These are phyloP conservation scores for Penicillium pulvis DNA, from an alignment of 495 filamentous ascomycete genomes.

Conservation along the genomic window DNA sequence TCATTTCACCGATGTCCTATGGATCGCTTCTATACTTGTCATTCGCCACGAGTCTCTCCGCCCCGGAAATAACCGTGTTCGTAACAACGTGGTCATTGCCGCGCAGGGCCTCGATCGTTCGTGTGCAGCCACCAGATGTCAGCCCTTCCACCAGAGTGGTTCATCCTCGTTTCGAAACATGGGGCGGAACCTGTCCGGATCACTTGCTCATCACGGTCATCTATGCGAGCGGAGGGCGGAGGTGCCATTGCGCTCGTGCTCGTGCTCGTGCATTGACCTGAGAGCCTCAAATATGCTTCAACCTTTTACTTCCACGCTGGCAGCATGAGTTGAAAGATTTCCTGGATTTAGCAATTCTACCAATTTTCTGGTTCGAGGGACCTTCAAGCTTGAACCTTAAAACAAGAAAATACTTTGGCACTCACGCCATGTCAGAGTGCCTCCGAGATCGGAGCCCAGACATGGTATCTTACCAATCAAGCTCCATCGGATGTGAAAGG, in stretches of 20 bases:
- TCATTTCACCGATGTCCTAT: slow-evolving; percentile 15
- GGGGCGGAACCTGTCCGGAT: slow-evolving; percentile 11
- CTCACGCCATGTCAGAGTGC: slow-evolving; percentile 2
- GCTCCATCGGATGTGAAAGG: slow-evolving; percentile 2
- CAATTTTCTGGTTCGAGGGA: not conserved
- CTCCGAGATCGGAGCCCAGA: slow-evolving; percentile 26
- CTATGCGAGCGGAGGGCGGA: slow-evolving; percentile 9
- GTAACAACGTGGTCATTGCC: slow-evolving; percentile 12
- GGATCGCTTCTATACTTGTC: slow-evolving; percentile 4
- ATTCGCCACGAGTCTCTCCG: not conserved
- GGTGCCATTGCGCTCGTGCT: slow-evolving; percentile 4
- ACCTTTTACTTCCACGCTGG: not conserved
- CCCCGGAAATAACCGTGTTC: slow-evolving; percentile 22
- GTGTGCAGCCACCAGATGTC: slow-evolving; percentile 21
- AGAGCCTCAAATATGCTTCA: slow-evolving; percentile 6
- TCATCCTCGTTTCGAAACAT: slow-evolving; percentile 8
- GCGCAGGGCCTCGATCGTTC: slow-evolving; percentile 23
- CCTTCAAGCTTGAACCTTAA: slow-evolving; percentile 9
- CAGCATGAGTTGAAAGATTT: not conserved
- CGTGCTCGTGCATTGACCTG: not conserved
- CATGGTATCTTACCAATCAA: slow-evolving; percentile 1
- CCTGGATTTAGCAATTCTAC: not conserved
- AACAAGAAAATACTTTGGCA: slow-evolving; percentile 9
- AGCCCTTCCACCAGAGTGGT: slow-evolving; percentile 13
- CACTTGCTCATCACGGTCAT: slow-evolving; percentile 17